Percentiles rank a stretch among this genome's conserved stretches.
Conservation (phyloP, 2,329 filamentous ascomycete genomes). For the Lasiodiplodia theobromae region DNA sequence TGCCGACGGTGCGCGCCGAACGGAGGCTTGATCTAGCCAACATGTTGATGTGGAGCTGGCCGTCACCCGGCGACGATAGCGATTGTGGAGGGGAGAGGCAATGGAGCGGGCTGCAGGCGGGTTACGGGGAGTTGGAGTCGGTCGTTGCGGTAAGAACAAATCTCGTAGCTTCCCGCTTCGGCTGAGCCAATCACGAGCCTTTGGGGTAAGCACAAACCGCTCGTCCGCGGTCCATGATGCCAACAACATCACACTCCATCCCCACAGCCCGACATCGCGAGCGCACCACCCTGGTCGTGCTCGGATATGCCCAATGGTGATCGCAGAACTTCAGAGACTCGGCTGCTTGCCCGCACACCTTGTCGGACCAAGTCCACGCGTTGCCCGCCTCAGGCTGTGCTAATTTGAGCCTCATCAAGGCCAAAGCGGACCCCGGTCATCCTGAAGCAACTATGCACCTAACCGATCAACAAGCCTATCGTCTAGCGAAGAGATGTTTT, state of each 20-base stretch:
- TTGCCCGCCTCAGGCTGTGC: not conserved
- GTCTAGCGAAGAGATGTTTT: not conserved
- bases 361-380: not conserved
- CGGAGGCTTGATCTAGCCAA: slow-evolving; percentile 91
- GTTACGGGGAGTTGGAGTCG: slow-evolving; percentile 30
- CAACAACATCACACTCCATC: slow-evolving; percentile 18
- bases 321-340: not conserved
- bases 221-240: slow-evolving; percentile 14
- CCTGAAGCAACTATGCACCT: not conserved
- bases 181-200: slow-evolving; percentile 22
- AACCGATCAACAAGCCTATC: not conserved
- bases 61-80: slow-evolving; percentile 42
- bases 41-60: slow-evolving; percentile 69
- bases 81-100: slow-evolving; percentile 45
- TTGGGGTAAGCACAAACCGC: slow-evolving; percentile 9
- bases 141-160: slow-evolving; percentile 22
- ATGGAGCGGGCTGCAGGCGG: slow-evolving; percentile 30
- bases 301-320: not conserved
- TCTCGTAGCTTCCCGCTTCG: slow-evolving; percentile 28
- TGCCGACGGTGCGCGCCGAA: slow-evolving; percentile 83
- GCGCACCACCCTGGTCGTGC: not conserved
- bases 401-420: slow-evolving; percentile 25
- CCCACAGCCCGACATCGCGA: not conserved
- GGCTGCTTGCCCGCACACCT: not conserved
- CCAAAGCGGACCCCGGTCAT: not conserved